A percentile compares a stretch with the other conserved stretches of the same genome.
Conservation (phyloP, 2,329 filamentous ascomycete species). For the Aspergillus ochraceus region DNA sequence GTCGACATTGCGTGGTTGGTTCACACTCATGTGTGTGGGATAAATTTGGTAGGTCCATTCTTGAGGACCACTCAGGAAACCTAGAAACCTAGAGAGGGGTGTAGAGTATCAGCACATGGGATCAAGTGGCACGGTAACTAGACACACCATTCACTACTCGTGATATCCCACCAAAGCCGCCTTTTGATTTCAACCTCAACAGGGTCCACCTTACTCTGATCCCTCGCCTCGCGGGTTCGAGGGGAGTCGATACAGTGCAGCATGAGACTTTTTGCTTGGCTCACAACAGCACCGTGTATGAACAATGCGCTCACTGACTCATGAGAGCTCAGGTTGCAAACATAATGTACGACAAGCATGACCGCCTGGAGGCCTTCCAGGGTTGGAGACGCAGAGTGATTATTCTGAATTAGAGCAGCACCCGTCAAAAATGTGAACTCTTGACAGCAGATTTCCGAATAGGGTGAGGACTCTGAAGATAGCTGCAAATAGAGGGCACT, state of each 20-base stretch:
- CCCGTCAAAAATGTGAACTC: slow-evolving; percentile 31
- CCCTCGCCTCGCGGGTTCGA: slow-evolving; percentile 15
- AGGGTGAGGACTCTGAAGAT: slow-evolving; percentile 17
- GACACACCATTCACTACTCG: slow-evolving; percentile 44
- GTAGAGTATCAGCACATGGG: not conserved
- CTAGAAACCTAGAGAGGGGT: slow-evolving; percentile 32
- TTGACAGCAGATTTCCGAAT: slow-evolving; percentile 24
- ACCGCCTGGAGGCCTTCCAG: slow-evolving; percentile 35
- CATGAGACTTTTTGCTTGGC: slow-evolving; percentile 35
- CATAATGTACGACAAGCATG: slow-evolving; percentile 30
- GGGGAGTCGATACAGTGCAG: slow-evolving; percentile 39
- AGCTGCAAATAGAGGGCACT: slow-evolving; percentile 28
- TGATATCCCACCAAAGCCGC: slow-evolving; percentile 47
- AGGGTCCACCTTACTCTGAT: slow-evolving; percentile 16
- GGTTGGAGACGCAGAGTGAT: slow-evolving; percentile 30
- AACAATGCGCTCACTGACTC: slow-evolving; percentile 27
- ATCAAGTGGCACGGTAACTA: not conserved
- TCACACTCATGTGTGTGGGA: slow-evolving; percentile 43
- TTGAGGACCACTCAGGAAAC: slow-evolving; percentile 44
- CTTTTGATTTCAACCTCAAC: slow-evolving; percentile 39
- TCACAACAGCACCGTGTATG: slow-evolving; percentile 22
- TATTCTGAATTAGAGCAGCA: slow-evolving; percentile 32
- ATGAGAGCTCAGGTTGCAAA: slow-evolving; percentile 26
- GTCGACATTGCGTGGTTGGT: slow-evolving; percentile 43
- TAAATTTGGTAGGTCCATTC: slow-evolving; percentile 47